Conservation (phyloP, 345 rosid species). For the Cardamine chenopodiifolia region DNA sequence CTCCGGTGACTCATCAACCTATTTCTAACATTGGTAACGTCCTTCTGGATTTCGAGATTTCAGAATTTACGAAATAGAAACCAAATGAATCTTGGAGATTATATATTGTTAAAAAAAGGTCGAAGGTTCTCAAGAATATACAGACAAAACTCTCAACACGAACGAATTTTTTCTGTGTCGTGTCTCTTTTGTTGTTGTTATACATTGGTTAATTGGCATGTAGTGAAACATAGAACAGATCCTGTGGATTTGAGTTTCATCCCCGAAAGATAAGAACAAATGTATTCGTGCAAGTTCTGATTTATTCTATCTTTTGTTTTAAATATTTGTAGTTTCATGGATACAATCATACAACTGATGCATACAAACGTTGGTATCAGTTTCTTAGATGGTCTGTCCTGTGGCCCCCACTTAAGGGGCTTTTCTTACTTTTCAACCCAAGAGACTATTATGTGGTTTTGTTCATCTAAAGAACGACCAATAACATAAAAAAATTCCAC, state of each 20-base stretch:
- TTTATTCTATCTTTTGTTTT: background rate
- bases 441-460: no score
- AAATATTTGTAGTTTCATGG: background rate
- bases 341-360: no score
- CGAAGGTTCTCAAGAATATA: conserved; percentile 20
- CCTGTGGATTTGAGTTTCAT: background rate
- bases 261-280: background rate
- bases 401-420: no score
- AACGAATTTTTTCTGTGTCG: conserved; percentile 34
- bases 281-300: conserved; percentile 15
- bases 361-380: background rate
- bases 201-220: conserved; percentile 30
- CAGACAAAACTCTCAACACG: conserved; percentile 36
- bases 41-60: background rate
- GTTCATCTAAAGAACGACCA: no score
- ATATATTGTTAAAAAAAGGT: conserved; percentile 22
- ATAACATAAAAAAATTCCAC: no score
- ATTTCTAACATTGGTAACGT: conserved; percentile 29
- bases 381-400: background rate
- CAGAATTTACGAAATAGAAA: conserved; percentile 10
- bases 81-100: conserved; percentile 15
- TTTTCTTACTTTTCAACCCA: no score
- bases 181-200: conserved; percentile 39
- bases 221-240: conserved; percentile 21
- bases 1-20: conserved; percentile 35